Evolutionary conservation across 257 asterid species (phyloP).

Genomic region (Leptodermis oblonga): DNA sequence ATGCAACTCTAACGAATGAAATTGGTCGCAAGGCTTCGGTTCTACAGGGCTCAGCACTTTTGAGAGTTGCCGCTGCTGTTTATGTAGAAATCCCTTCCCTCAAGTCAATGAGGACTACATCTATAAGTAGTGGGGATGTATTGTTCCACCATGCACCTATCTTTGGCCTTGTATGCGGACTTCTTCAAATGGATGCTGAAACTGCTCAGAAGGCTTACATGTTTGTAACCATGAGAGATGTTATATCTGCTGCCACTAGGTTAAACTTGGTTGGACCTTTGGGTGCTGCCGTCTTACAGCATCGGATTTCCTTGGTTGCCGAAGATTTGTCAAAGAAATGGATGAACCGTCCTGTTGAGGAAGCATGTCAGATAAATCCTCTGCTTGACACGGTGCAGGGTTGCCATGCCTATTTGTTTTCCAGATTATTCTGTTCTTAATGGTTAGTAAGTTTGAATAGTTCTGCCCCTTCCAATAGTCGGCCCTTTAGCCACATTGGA

Average conservation of each 20-base stretch:
- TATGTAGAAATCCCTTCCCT: slow-evolving; percentile 56
- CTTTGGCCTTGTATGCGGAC: slow-evolving; percentile 78
- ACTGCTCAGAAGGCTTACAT: slow-evolving; percentile 65
- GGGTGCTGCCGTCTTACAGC: slow-evolving; percentile 84
- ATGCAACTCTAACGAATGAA: slow-evolving; percentile 78
- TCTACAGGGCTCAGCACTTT: slow-evolving; percentile 83
- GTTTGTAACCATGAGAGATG: slow-evolving; percentile 83
- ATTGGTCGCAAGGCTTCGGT: slow-evolving; percentile 70
- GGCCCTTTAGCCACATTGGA: background rate
- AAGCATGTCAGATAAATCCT: slow-evolving; percentile 89
- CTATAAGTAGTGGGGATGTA: slow-evolving; percentile 38
- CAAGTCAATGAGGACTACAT: slow-evolving; percentile 47
- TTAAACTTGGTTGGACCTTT: slow-evolving; percentile 81
- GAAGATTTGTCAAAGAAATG: slow-evolving; percentile 65
- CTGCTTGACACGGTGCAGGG: slow-evolving; percentile 88
- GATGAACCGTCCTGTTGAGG: slow-evolving; percentile 73
- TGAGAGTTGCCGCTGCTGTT: slow-evolving; percentile 77
- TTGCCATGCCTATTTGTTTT: slow-evolving; percentile 88
- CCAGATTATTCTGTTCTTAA: slow-evolving; percentile 90
- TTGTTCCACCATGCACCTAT: slow-evolving; percentile 78
- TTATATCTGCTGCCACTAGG: slow-evolving; percentile 91
- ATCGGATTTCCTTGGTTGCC: slow-evolving; percentile 49
- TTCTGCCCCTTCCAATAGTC: background rate
- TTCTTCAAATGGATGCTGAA: slow-evolving; percentile 63
- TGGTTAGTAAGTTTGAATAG: background rate